Evolutionary conservation across 1,284 basidiomycete species (phyloP).

Genomic region (Grifola frondosa): DNA sequence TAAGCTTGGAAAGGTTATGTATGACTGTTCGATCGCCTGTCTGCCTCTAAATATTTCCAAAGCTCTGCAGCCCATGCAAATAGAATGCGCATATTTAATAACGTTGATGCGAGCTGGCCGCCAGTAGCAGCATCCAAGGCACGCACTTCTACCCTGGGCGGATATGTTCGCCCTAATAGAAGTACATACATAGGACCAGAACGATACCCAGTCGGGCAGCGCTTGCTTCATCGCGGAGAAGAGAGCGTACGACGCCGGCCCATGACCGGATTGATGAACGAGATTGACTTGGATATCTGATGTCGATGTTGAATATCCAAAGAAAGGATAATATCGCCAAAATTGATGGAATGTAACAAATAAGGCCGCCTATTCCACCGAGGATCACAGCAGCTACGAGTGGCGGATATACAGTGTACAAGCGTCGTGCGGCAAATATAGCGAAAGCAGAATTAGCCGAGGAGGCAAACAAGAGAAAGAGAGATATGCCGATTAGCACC

Average conservation of each 20-base stretch:
- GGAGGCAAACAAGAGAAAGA: no score
- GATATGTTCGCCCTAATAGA: conserved; percentile 8
- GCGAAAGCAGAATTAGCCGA: conserved; percentile 13
- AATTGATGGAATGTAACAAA: conserved; percentile 17
- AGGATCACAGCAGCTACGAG: conserved; percentile 18
- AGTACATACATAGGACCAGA: conserved; percentile 14
- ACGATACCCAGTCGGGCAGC: conserved; percentile 18
- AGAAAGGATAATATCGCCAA: conserved; percentile 15
- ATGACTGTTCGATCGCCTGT: no score
- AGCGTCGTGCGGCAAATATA: conserved; percentile 12
- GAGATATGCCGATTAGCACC: no score
- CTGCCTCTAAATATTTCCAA: no score
- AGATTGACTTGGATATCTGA: conserved; percentile 2
- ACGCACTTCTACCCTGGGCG: conserved; percentile 2
- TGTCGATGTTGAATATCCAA: conserved; percentile 14
- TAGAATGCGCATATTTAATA: no score
- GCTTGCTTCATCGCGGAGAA: conserved; percentile 16
- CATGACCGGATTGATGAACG: background rate
- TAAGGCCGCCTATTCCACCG: conserved; percentile 13
- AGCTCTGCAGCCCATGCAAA: no score
- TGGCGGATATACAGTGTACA: conserved; percentile 14
- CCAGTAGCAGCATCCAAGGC: conserved; percentile 18
- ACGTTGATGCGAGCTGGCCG: conserved; percentile 17
- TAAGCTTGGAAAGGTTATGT: no score
- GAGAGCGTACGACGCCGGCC: conserved; percentile 4